phyloP scores from a whole-genome alignment of 2,329 filamentous ascomycete species.

The Colletotrichum sp. region DNA sequence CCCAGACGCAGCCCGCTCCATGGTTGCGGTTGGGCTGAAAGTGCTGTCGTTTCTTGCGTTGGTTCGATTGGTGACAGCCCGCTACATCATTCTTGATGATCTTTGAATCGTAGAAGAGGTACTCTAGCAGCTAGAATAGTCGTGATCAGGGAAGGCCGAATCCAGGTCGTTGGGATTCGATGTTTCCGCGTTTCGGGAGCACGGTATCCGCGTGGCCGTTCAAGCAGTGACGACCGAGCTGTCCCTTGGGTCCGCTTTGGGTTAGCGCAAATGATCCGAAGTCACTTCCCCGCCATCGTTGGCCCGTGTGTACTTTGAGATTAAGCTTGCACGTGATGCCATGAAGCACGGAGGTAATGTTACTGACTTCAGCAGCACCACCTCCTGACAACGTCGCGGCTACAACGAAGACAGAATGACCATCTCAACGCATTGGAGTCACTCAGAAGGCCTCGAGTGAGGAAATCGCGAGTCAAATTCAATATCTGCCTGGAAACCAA shows the following conservation, averaged over 20 bases:
- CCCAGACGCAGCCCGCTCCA: constrained; percentile 50
- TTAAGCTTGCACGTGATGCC: neutral
- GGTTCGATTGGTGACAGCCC: neutral
- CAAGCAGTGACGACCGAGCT: constrained; percentile 10
- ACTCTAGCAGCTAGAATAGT: neutral
- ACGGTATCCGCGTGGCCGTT: neutral
- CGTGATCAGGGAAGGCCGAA: neutral
- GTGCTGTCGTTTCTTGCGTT: neutral
- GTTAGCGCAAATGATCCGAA: neutral
- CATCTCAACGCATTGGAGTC: neutral
- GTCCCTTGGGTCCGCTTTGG: neutral
- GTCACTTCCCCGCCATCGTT: neutral
- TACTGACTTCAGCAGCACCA: neutral
- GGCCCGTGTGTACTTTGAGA: neutral
- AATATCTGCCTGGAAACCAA: neutral
- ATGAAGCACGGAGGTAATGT: neutral
- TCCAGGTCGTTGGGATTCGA: neutral
- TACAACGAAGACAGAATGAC: neutral
- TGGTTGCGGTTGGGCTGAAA: constrained; percentile 27
- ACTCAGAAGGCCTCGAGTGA: neutral
- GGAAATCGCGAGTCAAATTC: neutral
- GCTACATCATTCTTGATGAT: constrained; percentile 1
- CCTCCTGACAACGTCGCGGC: neutral
- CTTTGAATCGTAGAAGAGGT: neutral
- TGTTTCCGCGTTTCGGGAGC: constrained; percentile 10